Evolutionary conservation across 192 early-diverging fungal species (phyloP), one percentile per base, ranked within the genome.

Genomic region (Linnemannia zychae): DNA sequence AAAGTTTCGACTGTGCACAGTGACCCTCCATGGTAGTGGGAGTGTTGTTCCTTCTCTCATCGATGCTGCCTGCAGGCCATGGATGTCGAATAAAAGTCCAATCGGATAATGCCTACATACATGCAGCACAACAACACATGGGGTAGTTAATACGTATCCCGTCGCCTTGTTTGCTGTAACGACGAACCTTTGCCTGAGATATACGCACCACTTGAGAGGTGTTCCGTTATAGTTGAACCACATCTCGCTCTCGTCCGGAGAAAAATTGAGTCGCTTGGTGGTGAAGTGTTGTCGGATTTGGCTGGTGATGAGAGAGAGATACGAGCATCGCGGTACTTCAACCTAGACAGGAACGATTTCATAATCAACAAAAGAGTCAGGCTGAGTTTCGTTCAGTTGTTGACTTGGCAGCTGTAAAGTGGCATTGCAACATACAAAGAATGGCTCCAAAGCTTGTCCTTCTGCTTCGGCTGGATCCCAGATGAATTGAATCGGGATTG

Each of bases 81-180:
- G 87, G 68, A 94, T 89, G 70, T 97, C 96, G 77, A 93, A 94
- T 3, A 97, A 84, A 0, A 97, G 89, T 1, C 95, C 96, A 12
- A 96, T 88, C 11, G 96, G 95, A 74, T 94, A 95, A 79, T 97
- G 96, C 94, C 94, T 94, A 7, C 5, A n/a, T n/a, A n/a, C n/a
- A n/a, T n/a, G n/a, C n/a, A n/a, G n/a, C n/a, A n/a, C n/a, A n/a
- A n/a, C n/a, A n/a, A n/a, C n/a, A n/a, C n/a, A n/a, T n/a, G n/a
- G n/a, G n/a, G n/a, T n/a, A n/a, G n/a, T n/a, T n/a, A n/a, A n/a
- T n/a, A n/a, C n/a, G n/a, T n/a, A n/a, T n/a, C n/a, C n/a, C n/a
- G n/a, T n/a, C n/a, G n/a, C n/a, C n/a, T n/a, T n/a, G n/a, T n/a
- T n/a, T n/a, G n/a, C n/a, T n/a, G n/a, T n/a, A n/a, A n/a, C n/a